These are phyloP conservation scores for Mycosphaerella sp. DNA, from an alignment of 2,329 filamentous ascomycete species.

Conservation along the genomic window DNA sequence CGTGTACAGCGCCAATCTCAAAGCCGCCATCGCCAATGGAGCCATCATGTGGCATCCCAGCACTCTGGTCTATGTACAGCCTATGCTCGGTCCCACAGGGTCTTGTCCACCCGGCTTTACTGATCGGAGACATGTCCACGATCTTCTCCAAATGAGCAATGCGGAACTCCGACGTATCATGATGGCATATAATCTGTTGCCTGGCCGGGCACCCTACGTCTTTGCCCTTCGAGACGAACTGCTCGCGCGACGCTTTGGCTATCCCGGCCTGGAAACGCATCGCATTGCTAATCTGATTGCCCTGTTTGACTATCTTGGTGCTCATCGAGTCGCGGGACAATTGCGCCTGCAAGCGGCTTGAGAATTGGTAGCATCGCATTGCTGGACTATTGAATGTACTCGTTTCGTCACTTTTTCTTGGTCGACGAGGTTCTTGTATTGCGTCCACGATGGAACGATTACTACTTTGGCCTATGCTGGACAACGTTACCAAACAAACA, in stretches of 20 bases:
- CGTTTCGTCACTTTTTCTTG: too few species aligned
- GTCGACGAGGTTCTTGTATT: not conserved
- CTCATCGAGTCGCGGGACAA: conserved; percentile 17
- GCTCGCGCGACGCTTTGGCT: not conserved
- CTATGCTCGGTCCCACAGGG: conserved; percentile 30
- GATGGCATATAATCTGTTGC: conserved; percentile 24
- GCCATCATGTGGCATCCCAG: conserved; percentile 23
- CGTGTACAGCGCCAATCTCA: conserved; percentile 19
- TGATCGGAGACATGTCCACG: conserved; percentile 22
- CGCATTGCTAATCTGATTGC: conserved; percentile 15
- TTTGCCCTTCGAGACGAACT: conserved; percentile 1
- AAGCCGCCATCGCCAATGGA: conserved; percentile 27
- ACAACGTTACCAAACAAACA: conserved; percentile 1
- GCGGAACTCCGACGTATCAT: conserved; percentile 29
- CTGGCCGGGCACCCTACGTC: conserved; percentile 6
- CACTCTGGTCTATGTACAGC: conserved; percentile 28
- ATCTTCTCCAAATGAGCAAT: conserved; percentile 26
- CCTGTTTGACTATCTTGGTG: conserved; percentile 22
- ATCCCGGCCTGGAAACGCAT: not conserved
- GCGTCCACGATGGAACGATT: not conserved
- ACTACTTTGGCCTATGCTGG: not conserved
- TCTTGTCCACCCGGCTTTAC: conserved; percentile 32
- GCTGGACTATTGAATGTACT: not conserved
- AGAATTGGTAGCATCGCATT: not conserved
- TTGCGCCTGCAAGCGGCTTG: conserved; percentile 7